Conservation (phyloP, 2,329 filamentous ascomycete species). For the Zasmidium cellare region DNA sequence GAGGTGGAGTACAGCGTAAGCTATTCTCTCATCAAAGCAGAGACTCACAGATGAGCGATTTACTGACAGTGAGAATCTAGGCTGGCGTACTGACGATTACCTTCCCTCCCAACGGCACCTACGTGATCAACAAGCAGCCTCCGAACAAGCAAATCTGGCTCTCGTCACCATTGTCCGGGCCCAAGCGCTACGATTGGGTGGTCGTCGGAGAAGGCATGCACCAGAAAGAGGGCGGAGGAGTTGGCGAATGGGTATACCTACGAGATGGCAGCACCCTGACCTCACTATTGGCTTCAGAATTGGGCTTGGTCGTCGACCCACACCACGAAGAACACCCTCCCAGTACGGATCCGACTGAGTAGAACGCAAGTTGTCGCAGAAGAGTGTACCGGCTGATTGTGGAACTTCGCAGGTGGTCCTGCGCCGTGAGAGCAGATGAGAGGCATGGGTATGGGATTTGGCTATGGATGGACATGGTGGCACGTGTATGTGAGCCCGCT, state of each 20-base stretch:
- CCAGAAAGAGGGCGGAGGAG: conserved; percentile 74
- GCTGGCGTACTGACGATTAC: conserved; percentile 80
- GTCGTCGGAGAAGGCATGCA: conserved; percentile 69
- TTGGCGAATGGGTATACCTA: conserved; percentile 82
- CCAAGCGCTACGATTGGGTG: conserved; percentile 93
- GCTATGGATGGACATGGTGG: neutral
- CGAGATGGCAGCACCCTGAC: conserved; percentile 77
- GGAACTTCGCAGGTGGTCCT: neutral
- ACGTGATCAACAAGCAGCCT: conserved; percentile 97
- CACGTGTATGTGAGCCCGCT: neutral
- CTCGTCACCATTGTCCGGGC: conserved; percentile 84
- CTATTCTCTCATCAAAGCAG: conserved; percentile 20
- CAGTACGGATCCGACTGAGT: conserved; percentile 31
- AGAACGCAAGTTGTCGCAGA: neutral
- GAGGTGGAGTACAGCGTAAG: conserved; percentile 88
- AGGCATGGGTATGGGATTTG: neutral
- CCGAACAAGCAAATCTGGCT: conserved; percentile 98
- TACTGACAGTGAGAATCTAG: conserved; percentile 47
- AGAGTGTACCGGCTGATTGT: conserved; percentile 1
- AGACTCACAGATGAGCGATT: neutral
- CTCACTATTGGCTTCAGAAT: conserved; percentile 71
- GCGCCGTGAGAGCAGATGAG: neutral
- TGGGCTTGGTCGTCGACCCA: conserved; percentile 63
- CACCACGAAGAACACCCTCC: conserved; percentile 29
- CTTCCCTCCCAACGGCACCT: conserved; percentile 71